Evolutionary conservation across 2,329 filamentous ascomycete species (phyloP).

Genomic region (Beauveria sp.): DNA sequence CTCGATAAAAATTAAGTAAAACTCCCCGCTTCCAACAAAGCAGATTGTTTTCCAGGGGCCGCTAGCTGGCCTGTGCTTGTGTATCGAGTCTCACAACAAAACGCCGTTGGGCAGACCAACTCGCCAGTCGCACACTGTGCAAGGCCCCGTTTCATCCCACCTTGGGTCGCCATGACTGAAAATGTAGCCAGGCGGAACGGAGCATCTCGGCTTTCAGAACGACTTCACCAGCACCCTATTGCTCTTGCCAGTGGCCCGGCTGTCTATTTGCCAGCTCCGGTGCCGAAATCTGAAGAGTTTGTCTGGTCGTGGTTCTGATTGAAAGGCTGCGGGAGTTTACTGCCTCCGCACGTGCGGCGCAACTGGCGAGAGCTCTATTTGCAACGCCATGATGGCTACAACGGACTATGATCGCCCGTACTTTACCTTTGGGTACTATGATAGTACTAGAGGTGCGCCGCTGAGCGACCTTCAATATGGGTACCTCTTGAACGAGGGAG

Average conservation of each 20-base stretch:
- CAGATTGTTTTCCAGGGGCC: too few relatives aligned
- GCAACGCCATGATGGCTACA: not conserved
- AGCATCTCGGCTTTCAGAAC: not conserved
- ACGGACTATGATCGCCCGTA: slow-evolving; percentile 24
- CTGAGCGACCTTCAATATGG: slow-evolving; percentile 58
- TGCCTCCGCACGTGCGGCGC: not conserved
- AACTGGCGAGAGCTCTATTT: slow-evolving; percentile 15
- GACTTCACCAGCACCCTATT: not conserved
- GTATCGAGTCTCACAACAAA: not conserved
- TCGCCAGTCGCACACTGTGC: slow-evolving; percentile 8
- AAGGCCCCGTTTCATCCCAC: slow-evolving; percentile 8
- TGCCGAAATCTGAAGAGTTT: not conserved
- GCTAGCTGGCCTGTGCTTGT: not conserved
- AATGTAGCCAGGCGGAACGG: not conserved
- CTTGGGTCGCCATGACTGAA: not conserved
- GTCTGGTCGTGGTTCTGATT: not conserved
- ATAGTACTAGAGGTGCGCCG: slow-evolving; percentile 52
- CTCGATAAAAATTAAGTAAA: not conserved
- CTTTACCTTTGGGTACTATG: slow-evolving; percentile 72
- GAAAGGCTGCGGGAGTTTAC: not conserved
- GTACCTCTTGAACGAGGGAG: slow-evolving; percentile 60
- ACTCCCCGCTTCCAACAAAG: too few relatives aligned
- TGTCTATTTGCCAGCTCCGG: not conserved
- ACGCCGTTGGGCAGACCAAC: not conserved
- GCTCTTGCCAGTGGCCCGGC: not conserved